These are phyloP conservation scores for Excoecaria agallocha DNA, from an alignment of 345 rosid species.

Conservation along the genomic window DNA sequence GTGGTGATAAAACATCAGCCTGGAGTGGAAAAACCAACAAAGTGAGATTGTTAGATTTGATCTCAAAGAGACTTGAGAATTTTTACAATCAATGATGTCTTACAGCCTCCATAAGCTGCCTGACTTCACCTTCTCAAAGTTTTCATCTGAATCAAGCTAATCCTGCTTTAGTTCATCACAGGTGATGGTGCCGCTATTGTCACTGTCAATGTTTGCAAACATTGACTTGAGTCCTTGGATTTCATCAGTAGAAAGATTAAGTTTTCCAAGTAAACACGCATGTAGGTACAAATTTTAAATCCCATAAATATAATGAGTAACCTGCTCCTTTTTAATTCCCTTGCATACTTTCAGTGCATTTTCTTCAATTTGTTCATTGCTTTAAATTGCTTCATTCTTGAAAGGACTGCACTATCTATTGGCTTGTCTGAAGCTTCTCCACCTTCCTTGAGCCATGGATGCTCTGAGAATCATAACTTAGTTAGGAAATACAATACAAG, in stretches of 20 bases:
- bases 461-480: slow-evolving; percentile 38
- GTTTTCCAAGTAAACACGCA: too few relatives aligned
- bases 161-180: slow-evolving; percentile 72
- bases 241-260: slow-evolving; percentile 73
- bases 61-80: too few relatives aligned
- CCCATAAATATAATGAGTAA: neutral
- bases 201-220: slow-evolving; percentile 79
- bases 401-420: slow-evolving; percentile 67
- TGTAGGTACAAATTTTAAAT: neutral
- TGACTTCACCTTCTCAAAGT: slow-evolving; percentile 74
- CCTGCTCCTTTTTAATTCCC: too few relatives aligned
- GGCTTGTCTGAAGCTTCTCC: slow-evolving; percentile 78
- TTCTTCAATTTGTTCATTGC: slow-evolving; percentile 83
- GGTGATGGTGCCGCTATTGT: slow-evolving; percentile 82
- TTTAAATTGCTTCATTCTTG: slow-evolving; percentile 79
- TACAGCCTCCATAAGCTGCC: slow-evolving; percentile 82
- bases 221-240: slow-evolving; percentile 74
- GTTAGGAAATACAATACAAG: neutral
- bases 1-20: slow-evolving; percentile 90
- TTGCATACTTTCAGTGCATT: slow-evolving; percentile 68
- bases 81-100: too few relatives aligned
- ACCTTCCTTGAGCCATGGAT: slow-evolving; percentile 81
- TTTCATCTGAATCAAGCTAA: slow-evolving; percentile 67
- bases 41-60: too few relatives aligned
- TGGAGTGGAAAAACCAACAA: slow-evolving; percentile 34